Evolutionary conservation across 768 basidiomycete genomes (phyloP), one percentile per base, ranked within the genome.

Genomic region (Lactarius psammicola): DNA sequence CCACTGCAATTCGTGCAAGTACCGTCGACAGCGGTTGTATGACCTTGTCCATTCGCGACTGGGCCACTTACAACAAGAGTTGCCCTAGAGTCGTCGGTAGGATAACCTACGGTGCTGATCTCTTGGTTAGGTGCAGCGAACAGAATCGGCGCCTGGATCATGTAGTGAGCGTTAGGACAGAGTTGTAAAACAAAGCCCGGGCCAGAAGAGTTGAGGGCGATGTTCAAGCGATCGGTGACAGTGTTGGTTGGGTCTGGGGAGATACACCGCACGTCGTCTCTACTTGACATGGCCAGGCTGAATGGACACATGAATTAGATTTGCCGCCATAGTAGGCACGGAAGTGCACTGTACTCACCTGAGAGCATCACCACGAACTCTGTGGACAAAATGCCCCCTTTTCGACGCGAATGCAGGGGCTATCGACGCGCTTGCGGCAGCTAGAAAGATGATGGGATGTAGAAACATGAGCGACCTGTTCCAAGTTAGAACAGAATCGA

Each of bases 101-200:
- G 93, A 67, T 92, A 89, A 18, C 90, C 90, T 7, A 80, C 70
- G 0, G 93, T 95, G 69, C 85, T 90, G 56, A 95, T 93, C 76
- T 94, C 93, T 75, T 95, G 88, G 70, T 87, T 79, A 0, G 83
- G 79, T 13, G 85, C 82, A 0, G 85, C 79, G 70, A 92, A 92
- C 36, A 81, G 75, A 58, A 95, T 80, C 0, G 90, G 87, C 3
- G 84, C 82, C 60, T 84, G 80, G 66, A 94, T 83, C 67, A 81
- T 65, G 72, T 95, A 94, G 56, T 81, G 76, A 60, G 81, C 74
- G 34, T 78, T 76, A 1, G 85, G 85, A 75, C 93, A 95, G 3
- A 95, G 80, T 17, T 76, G 78, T 6, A 95, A 81, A 7, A 80
- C 78, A 73, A 85, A 94, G 30, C 87, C 87, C 51, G 82, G 72